phyloP scores from a whole-genome alignment of 176 grass and related monocot species.

The Raddia guianensis region DNA sequence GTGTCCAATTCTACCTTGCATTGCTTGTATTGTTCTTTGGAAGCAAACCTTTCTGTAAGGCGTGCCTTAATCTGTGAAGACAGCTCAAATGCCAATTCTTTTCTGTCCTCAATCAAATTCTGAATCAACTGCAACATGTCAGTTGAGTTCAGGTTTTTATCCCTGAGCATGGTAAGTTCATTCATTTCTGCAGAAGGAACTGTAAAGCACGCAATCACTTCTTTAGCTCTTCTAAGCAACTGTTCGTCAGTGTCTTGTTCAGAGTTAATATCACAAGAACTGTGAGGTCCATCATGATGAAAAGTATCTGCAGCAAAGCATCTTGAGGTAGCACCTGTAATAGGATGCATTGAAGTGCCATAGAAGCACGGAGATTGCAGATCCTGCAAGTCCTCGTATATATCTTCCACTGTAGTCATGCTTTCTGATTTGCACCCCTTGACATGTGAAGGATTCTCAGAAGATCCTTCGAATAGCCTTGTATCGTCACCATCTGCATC shows the following conservation, averaged over 20 bases:
- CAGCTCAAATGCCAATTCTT: constrained; percentile 51
- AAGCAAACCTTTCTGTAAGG: constrained; percentile 64
- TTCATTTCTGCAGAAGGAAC: constrained; percentile 39
- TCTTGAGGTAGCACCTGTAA: constrained; percentile 14
- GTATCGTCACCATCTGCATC: constrained; percentile 21
- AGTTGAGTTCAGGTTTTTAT: constrained; percentile 38
- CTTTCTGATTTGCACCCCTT: constrained; percentile 50
- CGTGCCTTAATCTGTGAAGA: constrained; percentile 68
- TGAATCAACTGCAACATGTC: constrained; percentile 51
- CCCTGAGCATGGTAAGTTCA: constrained; percentile 44
- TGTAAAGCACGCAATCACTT: constrained; percentile 45
- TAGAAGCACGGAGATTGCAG: constrained; percentile 22
- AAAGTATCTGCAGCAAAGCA: constrained; percentile 6
- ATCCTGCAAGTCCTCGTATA: constrained; percentile 55
- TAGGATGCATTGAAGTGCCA: constrained; percentile 22
- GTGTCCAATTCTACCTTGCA: constrained; percentile 56
- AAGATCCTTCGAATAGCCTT: constrained; percentile 31
- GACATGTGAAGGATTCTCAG: constrained; percentile 26
- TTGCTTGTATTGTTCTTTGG: constrained; percentile 54
- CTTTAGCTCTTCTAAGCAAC: constrained; percentile 59
- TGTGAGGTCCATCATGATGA: constrained; percentile 5
- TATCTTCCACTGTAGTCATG: constrained; percentile 59
- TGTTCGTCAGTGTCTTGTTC: constrained; percentile 65
- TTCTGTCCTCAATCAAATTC: constrained; percentile 63
- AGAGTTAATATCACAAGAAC: constrained; percentile 30